Evolutionary conservation across 2,329 filamentous ascomycete species (phyloP).

Genomic region (Periconia macrospinosa): DNA sequence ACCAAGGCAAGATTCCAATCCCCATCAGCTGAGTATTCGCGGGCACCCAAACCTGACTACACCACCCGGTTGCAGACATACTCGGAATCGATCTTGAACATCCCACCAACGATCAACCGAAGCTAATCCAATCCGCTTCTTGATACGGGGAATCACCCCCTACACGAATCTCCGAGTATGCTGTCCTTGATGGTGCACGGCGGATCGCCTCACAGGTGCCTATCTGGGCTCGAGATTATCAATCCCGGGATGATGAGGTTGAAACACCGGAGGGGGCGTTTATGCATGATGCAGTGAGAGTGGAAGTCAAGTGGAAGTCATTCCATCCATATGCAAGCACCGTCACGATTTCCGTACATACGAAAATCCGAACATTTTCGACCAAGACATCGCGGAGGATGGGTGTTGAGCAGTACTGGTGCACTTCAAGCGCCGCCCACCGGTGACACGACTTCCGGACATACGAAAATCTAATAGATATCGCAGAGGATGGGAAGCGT

Average conservation of each 20-base stretch:
- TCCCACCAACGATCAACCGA: background rate
- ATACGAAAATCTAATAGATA: slow-evolving; percentile 1
- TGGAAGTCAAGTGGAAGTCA: background rate
- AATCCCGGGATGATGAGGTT: slow-evolving; percentile 2
- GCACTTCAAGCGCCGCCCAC: background rate
- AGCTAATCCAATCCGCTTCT: background rate
- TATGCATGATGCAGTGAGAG: background rate
- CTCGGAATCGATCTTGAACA: background rate
- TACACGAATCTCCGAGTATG: background rate
- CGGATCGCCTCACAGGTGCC: background rate
- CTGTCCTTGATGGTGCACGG: background rate
- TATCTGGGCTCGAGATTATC: slow-evolving; percentile 6
- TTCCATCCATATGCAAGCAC: background rate
- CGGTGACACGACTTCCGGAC: background rate
- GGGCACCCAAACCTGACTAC: background rate
- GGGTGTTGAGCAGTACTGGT: background rate
- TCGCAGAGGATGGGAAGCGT: background rate
- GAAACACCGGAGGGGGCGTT: background rate
- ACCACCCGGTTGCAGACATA: background rate
- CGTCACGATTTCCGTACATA: background rate
- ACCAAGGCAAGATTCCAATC: slow-evolving; percentile 3
- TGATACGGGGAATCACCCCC: background rate
- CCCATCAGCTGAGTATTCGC: slow-evolving; percentile 4
- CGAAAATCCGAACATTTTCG: too few species aligned
- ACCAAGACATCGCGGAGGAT: background rate